phyloP scores from a whole-genome alignment of 352 stramenopile genomes.

The Globisporangium abappressorium region DNA sequence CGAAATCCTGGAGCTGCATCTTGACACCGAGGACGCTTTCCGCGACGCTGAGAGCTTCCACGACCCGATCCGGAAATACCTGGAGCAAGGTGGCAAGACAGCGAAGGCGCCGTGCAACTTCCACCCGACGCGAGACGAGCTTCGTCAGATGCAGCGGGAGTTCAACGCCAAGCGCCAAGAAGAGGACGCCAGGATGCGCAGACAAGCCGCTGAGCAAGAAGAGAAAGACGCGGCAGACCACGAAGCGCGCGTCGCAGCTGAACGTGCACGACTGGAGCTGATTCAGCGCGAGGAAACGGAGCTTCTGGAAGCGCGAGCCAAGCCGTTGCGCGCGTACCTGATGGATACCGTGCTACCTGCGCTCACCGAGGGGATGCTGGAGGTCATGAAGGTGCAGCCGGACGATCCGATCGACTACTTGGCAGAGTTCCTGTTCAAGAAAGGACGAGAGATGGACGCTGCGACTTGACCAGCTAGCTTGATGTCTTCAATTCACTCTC shows the following conservation, averaged over 20 bases:
- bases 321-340: slow-evolving; percentile 77
- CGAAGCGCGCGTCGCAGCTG: slow-evolving; percentile 43
- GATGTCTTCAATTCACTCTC: background rate
- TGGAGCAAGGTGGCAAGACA: slow-evolving; percentile 64
- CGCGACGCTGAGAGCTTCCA: slow-evolving; percentile 36
- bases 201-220: slow-evolving; percentile 42
- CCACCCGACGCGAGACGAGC: slow-evolving; percentile 71
- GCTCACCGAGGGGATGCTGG: slow-evolving; percentile 82
- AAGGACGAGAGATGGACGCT: slow-evolving; percentile 57
- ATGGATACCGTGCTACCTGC: slow-evolving; percentile 84
- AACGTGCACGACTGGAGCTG: slow-evolving; percentile 63
- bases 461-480: background rate
- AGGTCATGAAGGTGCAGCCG: slow-evolving; percentile 85
- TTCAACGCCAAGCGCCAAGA: slow-evolving; percentile 43
- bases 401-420: slow-evolving; percentile 87
- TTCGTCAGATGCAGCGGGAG: slow-evolving; percentile 42
- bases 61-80: slow-evolving; percentile 59
- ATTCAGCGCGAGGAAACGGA: slow-evolving; percentile 79
- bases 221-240: slow-evolving; percentile 47
- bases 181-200: slow-evolving; percentile 34
- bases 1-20: slow-evolving; percentile 65
- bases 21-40: slow-evolving; percentile 46
- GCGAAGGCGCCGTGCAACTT: slow-evolving; percentile 68
- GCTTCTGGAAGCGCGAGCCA: slow-evolving; percentile 74
- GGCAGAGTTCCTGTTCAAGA: slow-evolving; percentile 84